Conservation (phyloP, 2,329 filamentous ascomycete species). For the Monilinia vaccinii-corymbosi region DNA sequence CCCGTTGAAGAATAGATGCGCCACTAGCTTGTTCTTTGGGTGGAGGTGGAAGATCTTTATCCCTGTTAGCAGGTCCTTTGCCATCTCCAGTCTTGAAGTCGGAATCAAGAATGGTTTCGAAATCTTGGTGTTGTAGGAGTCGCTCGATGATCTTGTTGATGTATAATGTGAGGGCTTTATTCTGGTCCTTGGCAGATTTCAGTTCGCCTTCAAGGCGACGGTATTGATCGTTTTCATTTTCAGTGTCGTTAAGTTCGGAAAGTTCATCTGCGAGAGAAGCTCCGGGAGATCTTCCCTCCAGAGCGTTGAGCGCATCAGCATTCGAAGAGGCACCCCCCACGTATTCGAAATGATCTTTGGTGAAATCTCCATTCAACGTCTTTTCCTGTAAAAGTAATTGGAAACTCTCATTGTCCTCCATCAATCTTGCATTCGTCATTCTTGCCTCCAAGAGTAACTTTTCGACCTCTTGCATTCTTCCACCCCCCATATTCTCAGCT, state of each 20-base stretch:
- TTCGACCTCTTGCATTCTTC: conserved; percentile 82
- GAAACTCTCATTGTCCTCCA: conserved; percentile 99
- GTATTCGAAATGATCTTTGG: conserved; percentile 59
- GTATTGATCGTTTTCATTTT: conserved; percentile 50
- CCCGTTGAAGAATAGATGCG: conserved; percentile 48
- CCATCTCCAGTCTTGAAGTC: conserved; percentile 40
- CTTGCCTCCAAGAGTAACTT: conserved; percentile 81
- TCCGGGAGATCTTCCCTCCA: conserved; percentile 44
- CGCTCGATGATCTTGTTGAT: conserved; percentile 99
- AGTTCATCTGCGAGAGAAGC: conserved; percentile 83
- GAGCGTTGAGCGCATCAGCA: conserved; percentile 54
- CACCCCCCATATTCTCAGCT: conserved; percentile 85
- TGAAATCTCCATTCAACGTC: conserved; percentile 90
- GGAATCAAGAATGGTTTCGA: conserved; percentile 81
- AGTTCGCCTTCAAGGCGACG: conserved; percentile 70
- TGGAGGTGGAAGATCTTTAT: conserved; percentile 76
- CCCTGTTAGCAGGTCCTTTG: conserved; percentile 30
- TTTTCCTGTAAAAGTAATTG: conserved; percentile 90
- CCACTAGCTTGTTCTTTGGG: conserved; percentile 39
- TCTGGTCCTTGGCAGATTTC: conserved; percentile 77
- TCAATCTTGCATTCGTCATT: conserved; percentile 89
- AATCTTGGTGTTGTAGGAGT: conserved; percentile 86
- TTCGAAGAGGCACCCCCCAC: conserved; percentile 52
- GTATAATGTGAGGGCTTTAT: conserved; percentile 94
- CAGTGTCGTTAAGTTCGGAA: conserved; percentile 48